Percentiles rank a stretch among this genome's conserved stretches.
These are phyloP conservation scores for Cercophora samala DNA, from an alignment of 495 filamentous ascomycete genomes.

Conservation along the genomic window DNA sequence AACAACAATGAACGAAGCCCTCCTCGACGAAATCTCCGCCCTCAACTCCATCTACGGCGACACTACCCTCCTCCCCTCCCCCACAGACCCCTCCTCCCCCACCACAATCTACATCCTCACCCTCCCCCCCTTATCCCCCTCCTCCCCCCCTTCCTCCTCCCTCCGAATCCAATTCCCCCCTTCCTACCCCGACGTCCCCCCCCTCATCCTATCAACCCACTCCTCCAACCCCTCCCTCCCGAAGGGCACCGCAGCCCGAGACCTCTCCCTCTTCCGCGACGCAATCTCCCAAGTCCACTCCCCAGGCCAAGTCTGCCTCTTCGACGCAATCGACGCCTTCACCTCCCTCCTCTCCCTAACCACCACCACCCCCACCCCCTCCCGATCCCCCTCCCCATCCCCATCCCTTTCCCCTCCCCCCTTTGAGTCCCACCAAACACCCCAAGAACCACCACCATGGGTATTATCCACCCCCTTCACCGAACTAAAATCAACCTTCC, in stretches of 20 bases:
- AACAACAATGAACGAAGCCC: conserved; percentile 64
- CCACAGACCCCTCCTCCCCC: conserved; percentile 25
- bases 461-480: conserved; percentile 63
- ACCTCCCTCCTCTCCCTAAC: conserved; percentile 30
- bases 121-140: conserved; percentile 50
- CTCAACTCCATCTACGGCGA: conserved; percentile 92
- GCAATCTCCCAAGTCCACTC: conserved; percentile 63
- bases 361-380: background rate
- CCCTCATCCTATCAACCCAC: conserved; percentile 66
- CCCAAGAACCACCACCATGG: conserved; percentile 58
- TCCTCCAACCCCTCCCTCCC: conserved; percentile 52
- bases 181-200: conserved; percentile 68
- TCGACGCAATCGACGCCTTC: conserved; percentile 74
- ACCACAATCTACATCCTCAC: conserved; percentile 49
- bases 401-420: background rate
- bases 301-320: conserved; percentile 79
- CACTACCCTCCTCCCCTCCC: conserved; percentile 51
- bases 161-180: conserved; percentile 65
- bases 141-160: conserved; percentile 40
- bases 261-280: conserved; percentile 62
- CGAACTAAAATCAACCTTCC: conserved; percentile 85
- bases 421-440: background rate
- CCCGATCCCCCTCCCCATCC: conserved; percentile 1
- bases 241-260: conserved; percentile 66
- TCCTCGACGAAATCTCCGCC: conserved; percentile 78